Percentiles rank a stretch among this genome's conserved stretches.
These are phyloP conservation scores for Colletotrichum graminicola DNA, from an alignment of 2,329 filamentous ascomycete genomes.

Conservation along the genomic window DNA sequence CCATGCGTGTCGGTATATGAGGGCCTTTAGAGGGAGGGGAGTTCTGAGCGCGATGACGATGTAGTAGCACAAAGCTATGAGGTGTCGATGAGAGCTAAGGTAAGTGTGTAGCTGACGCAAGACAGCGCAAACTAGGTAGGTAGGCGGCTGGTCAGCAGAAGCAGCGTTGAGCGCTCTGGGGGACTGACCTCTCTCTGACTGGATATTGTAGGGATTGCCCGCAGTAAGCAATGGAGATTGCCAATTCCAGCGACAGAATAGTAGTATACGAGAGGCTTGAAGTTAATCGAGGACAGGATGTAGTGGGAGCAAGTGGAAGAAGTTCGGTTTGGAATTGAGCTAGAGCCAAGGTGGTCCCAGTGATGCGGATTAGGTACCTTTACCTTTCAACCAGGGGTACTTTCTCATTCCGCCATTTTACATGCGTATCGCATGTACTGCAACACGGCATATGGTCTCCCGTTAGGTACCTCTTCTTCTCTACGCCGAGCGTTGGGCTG, in stretches of 20 bases:
- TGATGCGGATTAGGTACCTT: background rate
- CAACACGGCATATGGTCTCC: background rate
- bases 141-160: background rate
- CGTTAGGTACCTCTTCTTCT: background rate
- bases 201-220: background rate
- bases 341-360: background rate
- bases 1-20: conserved; percentile 23
- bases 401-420: background rate
- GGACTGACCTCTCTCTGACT: background rate
- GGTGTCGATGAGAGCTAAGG: conserved; percentile 4
- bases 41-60: conserved; percentile 3
- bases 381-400: background rate
- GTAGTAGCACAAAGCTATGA: conserved; percentile 1
- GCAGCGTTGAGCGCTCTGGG: background rate
- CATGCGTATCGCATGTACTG: background rate
- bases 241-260: background rate
- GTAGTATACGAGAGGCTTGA: background rate
- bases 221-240: background rate
- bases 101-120: conserved; percentile 13
- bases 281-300: background rate
- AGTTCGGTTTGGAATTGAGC: background rate
- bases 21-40: background rate
- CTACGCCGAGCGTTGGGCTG: background rate
- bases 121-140: background rate
- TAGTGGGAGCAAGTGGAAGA: background rate